phyloP scores from a whole-genome alignment of 345 rosid species.

The Orychophragmus violaceus region DNA sequence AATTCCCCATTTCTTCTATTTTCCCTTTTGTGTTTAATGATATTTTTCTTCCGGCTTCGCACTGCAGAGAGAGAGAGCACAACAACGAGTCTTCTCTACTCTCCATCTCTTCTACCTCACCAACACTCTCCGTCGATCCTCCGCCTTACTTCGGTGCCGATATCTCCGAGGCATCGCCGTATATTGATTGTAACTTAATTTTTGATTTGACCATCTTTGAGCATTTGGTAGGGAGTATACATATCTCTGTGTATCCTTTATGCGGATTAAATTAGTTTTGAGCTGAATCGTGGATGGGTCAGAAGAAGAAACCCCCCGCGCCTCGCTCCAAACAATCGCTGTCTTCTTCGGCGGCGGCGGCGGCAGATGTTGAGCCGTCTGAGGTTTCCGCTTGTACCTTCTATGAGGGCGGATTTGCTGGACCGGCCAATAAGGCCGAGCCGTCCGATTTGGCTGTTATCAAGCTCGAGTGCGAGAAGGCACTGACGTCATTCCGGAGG shows the following conservation, averaged over 20 bases:
- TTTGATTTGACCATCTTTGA: constrained; percentile 12
- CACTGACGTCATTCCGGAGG: constrained; percentile 65
- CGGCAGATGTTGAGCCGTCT: constrained; percentile 20
- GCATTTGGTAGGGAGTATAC: not conserved
- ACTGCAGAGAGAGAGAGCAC: constrained; percentile 1
- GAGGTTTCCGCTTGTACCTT: constrained; percentile 2
- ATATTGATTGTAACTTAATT: not conserved
- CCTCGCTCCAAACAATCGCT: constrained; percentile 52
- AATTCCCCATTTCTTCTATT: not conserved
- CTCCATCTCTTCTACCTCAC: constrained; percentile 21
- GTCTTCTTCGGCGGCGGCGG: constrained; percentile 21
- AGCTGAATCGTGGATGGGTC: constrained; percentile 56
- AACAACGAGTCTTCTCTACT: constrained; percentile 15
- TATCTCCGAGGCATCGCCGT: not conserved
- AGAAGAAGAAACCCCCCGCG: constrained; percentile 56
- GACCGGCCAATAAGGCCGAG: constrained; percentile 28
- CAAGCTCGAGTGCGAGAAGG: constrained; percentile 82
- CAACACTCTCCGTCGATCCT: constrained; percentile 40
- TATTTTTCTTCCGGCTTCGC: not conserved
- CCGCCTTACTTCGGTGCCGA: constrained; percentile 6
- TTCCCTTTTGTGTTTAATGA: not conserved
- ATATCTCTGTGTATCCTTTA: constrained; percentile 17
- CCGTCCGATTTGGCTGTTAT: constrained; percentile 25
- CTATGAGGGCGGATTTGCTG: not conserved
- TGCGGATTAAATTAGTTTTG: constrained; percentile 33